Evolutionary conservation across 2,329 filamentous ascomycete genomes (phyloP), one percentile per base, ranked within the genome.

Genomic region (Septoria petroselini): DNA sequence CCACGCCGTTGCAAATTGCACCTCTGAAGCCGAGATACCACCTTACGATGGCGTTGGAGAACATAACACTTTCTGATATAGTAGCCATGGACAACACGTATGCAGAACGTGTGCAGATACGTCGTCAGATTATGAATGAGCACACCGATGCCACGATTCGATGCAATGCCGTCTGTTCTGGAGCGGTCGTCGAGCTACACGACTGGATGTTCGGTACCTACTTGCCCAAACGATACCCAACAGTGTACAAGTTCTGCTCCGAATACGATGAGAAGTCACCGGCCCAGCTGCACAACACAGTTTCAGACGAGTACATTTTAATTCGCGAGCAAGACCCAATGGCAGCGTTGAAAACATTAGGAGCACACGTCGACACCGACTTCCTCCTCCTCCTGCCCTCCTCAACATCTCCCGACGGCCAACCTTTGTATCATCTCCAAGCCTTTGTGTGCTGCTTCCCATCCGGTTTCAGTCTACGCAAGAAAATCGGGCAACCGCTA

Each of bases 21-120:
- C 76, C 78, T 0, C 82, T 82, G 65, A 82, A 80, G 63, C 74
- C 78, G 4, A 81, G 76, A 58, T 84, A 80, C 60, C 75, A 83
- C 60, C 65, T 84, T 42, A 83, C 81, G 4, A 84, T 84, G 81
- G 80, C 73, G 3, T 70, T 83, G 18, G 73, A 80, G 59, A 77
- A 70, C 37, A 71, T 75, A 11, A 62, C 73, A 7, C 63, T 78
- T 0, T 78, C 76, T n/a, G 73, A 80, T 7, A 71, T 84, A 12
- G 67, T 84, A 30, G 71, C 67, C 14, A 77, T 84, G 65, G 81
- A 85, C 66, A 76, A 77, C 31, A 83, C 76, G 6, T 84, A 83
- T 62, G 65, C 71, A 15, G 62, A 72, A 1, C 75, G 80, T 14
- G 69, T 83, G 41, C 44, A 65, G 1, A 66, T 80, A 19, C 78